A percentile compares a stretch with the other conserved stretches of the same genome.
These are phyloP conservation scores for Arthroderma sp. DNA, from an alignment of 2,329 filamentous ascomycete genomes.

Conservation along the genomic window DNA sequence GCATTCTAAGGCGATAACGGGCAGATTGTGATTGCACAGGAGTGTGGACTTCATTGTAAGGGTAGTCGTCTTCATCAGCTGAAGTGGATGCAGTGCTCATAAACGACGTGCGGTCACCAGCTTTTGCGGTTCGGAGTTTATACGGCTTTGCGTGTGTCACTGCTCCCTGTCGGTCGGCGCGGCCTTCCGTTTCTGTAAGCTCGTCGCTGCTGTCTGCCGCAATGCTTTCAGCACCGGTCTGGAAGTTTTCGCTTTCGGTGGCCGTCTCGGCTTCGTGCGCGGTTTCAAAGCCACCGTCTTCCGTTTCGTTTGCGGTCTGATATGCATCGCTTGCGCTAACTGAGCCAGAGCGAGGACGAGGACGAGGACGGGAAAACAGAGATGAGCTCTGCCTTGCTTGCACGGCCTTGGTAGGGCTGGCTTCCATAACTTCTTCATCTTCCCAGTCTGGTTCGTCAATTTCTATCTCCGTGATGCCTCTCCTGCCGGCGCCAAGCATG, in stretches of 20 bases:
- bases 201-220: constrained; percentile 63
- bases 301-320: constrained; percentile 68
- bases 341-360: constrained; percentile 15
- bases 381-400: constrained; percentile 12
- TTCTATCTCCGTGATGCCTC: constrained; percentile 64
- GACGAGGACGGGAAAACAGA: not conserved
- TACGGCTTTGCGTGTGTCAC: constrained; percentile 28
- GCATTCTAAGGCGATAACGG: constrained; percentile 60
- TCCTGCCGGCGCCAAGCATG: constrained; percentile 62
- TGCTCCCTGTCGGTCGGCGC: constrained; percentile 23
- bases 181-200: constrained; percentile 71
- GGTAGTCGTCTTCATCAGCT: constrained; percentile 56
- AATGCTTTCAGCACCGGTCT: constrained; percentile 71
- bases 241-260: constrained; percentile 89
- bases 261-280: constrained; percentile 61
- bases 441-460: constrained; percentile 82
- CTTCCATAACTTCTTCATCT: constrained; percentile 52
- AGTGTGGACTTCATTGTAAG: constrained; percentile 54
- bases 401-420: constrained; percentile 43
- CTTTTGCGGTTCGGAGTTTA: constrained; percentile 34
- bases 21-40: constrained; percentile 51
- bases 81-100: constrained; percentile 84
- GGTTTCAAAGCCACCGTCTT: constrained; percentile 52
- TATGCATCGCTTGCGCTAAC: constrained; percentile 55
- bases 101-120: constrained; percentile 54